A percentile compares a stretch with the other conserved stretches of the same genome.
phyloP scores from a whole-genome alignment of 2,329 filamentous ascomycete species.

The Ophiostoma novo-ulmi region DNA sequence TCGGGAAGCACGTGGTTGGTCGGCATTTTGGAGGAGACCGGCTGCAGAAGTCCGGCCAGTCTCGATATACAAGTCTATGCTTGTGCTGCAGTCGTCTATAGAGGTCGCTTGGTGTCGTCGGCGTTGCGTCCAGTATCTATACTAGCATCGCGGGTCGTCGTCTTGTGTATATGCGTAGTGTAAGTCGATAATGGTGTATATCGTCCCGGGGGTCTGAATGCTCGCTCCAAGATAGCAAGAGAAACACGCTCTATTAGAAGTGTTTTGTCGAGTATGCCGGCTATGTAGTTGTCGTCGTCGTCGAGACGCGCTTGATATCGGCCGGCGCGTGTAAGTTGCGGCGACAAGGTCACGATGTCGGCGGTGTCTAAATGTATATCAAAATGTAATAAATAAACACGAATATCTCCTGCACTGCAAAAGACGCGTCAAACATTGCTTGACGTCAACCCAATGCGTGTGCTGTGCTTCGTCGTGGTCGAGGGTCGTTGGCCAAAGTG shows the following conservation, averaged over 20 bases:
- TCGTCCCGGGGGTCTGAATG: not conserved
- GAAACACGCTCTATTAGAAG: not conserved
- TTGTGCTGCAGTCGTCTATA: not conserved
- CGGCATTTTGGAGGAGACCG: slow-evolving; percentile 45
- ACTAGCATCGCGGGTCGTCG: not conserved
- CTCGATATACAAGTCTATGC: not conserved
- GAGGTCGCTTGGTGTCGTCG: not conserved
- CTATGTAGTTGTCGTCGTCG: not conserved
- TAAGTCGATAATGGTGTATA: not conserved
- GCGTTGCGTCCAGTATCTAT: not conserved
- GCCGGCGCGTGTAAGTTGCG: not conserved
- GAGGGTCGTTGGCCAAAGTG: not conserved
- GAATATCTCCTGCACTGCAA: not conserved
- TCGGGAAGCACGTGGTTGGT: slow-evolving; percentile 51
- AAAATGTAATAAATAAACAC: not conserved
- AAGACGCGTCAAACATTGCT: not conserved
- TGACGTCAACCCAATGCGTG: not conserved
- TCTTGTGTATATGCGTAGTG: not conserved
- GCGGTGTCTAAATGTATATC: not conserved
- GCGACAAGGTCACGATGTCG: not conserved
- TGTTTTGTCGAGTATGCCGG: not conserved
- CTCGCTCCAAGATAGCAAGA: not conserved
- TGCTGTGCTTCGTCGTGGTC: slow-evolving; percentile 1
- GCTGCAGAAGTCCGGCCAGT: not conserved
- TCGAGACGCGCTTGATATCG: slow-evolving; percentile 3